Percentiles rank a stretch among this genome's conserved stretches.
Evolutionary conservation across 495 filamentous ascomycete genomes (phyloP).

Genomic region (Hypoxylon crocopeplum): DNA sequence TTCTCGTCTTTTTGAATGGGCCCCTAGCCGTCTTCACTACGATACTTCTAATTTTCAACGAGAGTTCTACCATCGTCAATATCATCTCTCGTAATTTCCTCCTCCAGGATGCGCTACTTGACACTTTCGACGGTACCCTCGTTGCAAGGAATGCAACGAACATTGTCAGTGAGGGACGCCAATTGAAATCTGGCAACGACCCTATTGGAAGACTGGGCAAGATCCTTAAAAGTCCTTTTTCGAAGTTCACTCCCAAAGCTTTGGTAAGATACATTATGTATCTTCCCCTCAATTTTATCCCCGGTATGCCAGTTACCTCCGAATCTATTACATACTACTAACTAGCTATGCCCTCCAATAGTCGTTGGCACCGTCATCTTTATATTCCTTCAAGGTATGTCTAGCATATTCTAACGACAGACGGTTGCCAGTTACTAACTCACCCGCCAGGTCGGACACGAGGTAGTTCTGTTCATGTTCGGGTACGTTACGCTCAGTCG

Average conservation of each 20-base stretch:
- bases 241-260: constrained; percentile 66
- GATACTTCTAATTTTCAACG: constrained; percentile 77
- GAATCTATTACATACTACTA: background rate
- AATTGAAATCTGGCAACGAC: constrained; percentile 67
- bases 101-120: constrained; percentile 78
- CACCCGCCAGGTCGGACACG: constrained; percentile 44
- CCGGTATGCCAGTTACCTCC: constrained; percentile 48
- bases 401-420: background rate
- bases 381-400: constrained; percentile 73
- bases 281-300: constrained; percentile 91
- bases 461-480: constrained; percentile 46
- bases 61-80: constrained; percentile 80
- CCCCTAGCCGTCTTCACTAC: constrained; percentile 83
- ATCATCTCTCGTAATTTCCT: constrained; percentile 77
- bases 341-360: constrained; percentile 17
- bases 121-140: constrained; percentile 89
- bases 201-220: constrained; percentile 76
- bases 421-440: constrained; percentile 18
- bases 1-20: constrained; percentile 83
- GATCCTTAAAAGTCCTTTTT: constrained; percentile 71
- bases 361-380: constrained; percentile 85
- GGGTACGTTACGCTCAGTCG: constrained; percentile 29
- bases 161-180: constrained; percentile 75
- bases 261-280: constrained; percentile 77
- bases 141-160: constrained; percentile 59